Conservation (phyloP, 2,329 filamentous ascomycete species). For the Ophiocordyceps camponoti-saundersi region DNA sequence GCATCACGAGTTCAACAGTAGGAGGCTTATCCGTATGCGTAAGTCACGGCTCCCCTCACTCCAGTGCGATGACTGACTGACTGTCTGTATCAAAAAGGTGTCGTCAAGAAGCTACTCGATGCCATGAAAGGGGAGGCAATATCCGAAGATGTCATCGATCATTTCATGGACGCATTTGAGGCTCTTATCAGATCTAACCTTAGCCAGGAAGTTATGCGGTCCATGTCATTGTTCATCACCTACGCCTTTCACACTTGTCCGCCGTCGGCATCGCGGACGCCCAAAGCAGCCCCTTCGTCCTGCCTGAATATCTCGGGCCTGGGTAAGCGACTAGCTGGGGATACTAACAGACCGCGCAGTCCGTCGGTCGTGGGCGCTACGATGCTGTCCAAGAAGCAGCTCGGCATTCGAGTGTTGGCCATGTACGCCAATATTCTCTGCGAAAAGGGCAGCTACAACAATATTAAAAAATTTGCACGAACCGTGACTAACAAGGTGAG, state of each 20-base stretch:
- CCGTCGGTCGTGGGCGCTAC: conserved; percentile 13
- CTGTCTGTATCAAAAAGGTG: conserved; percentile 34
- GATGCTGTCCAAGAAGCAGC: conserved; percentile 44
- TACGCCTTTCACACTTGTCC: conserved; percentile 60
- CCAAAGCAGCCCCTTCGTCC: conserved; percentile 23
- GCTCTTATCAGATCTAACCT: conserved; percentile 66
- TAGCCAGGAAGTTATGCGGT: conserved; percentile 70
- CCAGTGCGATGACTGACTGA: conserved; percentile 4
- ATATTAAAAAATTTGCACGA: conserved; percentile 75
- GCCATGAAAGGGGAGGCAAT: conserved; percentile 76
- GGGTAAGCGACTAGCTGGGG: conserved; percentile 19
- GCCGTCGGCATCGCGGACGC: conserved; percentile 31
- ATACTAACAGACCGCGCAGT: conserved; percentile 12
- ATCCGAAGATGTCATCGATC: conserved; percentile 50
- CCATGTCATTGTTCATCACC: conserved; percentile 80
- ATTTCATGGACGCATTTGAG: conserved; percentile 66
- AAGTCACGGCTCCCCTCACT: conserved; percentile 20
- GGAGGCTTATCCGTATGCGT: conserved; percentile 80
- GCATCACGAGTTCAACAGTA: conserved; percentile 80
- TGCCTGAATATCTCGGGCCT: conserved; percentile 23
- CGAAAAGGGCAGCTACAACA: conserved; percentile 46
- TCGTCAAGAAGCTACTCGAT: conserved; percentile 79
- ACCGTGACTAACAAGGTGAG: conserved; percentile 86
- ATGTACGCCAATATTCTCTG: conserved; percentile 69
- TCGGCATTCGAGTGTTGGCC: conserved; percentile 58